Conservation (phyloP, 2,329 filamentous ascomycete genomes). For the Neonectria magnoliae region DNA sequence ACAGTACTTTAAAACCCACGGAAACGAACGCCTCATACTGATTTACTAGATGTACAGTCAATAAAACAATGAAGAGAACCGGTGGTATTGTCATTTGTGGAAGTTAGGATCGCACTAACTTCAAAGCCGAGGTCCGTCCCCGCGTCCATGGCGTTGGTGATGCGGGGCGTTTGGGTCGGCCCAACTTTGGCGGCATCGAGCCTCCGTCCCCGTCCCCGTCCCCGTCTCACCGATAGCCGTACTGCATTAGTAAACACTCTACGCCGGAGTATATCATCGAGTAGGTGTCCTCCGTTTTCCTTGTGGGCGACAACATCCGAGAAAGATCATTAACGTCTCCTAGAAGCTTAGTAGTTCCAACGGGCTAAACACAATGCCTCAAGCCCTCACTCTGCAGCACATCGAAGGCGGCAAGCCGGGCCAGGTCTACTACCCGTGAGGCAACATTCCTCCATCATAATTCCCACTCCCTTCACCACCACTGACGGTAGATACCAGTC, state of each 20-base stretch:
- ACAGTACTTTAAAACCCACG: neutral
- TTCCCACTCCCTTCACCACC: neutral
- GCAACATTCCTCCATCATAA: neutral
- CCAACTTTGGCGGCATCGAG: conserved; percentile 3
- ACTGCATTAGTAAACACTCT: conserved; percentile 12
- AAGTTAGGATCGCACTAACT: neutral
- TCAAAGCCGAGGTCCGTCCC: conserved; percentile 18
- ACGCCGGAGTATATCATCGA: conserved; percentile 3
- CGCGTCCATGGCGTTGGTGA: conserved; percentile 11
- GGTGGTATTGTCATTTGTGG: neutral
- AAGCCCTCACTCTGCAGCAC: conserved; percentile 71
- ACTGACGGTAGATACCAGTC: conserved; percentile 49
- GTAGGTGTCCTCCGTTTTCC: neutral
- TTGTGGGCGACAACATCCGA: neutral
- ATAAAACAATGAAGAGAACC: neutral
- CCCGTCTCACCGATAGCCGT: neutral
- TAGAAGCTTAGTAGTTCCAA: neutral
- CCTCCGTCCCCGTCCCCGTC: conserved; percentile 13
- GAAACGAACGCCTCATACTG: too few species aligned
- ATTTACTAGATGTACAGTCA: neutral
- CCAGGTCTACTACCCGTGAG: conserved; percentile 84
- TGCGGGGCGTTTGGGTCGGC: conserved; percentile 22
- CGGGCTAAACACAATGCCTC: conserved; percentile 54
- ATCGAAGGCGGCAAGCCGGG: conserved; percentile 82
- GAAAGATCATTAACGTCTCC: neutral